Conservation (phyloP, 257 asterid genomes). For the Solanum chiquidenum region DNA sequence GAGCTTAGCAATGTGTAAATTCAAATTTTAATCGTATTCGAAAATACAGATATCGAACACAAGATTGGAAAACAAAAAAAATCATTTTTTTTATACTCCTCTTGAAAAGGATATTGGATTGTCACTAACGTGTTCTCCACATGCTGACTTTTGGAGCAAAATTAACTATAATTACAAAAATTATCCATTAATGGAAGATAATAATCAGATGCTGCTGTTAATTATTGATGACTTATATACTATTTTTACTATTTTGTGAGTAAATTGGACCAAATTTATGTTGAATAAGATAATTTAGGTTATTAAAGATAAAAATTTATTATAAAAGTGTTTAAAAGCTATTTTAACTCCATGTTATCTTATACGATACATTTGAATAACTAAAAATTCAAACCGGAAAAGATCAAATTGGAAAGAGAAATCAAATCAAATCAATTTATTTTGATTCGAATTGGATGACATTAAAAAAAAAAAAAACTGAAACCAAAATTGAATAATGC, state of each 20-base stretch:
- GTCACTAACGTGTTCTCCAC: neutral
- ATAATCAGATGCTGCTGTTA: neutral
- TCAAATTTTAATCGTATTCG: neutral
- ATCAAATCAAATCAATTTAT: neutral
- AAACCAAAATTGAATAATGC: neutral
- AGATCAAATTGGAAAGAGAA: neutral
- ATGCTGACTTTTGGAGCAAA: neutral
- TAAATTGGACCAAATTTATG: neutral
- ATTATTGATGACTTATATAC: neutral
- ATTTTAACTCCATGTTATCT: neutral
- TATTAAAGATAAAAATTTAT: neutral
- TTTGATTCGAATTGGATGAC: neutral
- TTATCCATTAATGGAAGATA: neutral
- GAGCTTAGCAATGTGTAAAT: neutral
- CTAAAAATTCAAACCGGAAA: neutral
- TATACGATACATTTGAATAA: neutral
- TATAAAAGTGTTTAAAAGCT: neutral
- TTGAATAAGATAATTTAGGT: neutral
- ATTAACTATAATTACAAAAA: neutral
- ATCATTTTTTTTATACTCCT: neutral
- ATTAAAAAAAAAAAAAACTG: neutral
- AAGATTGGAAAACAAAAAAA: too few relatives aligned
- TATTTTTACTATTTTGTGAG: neutral
- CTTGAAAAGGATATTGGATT: neutral
- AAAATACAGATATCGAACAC: neutral